These are phyloP conservation scores for Wickerhamomyces bisporus DNA, from an alignment of 805 yeast genomes.

Conservation along the genomic window DNA sequence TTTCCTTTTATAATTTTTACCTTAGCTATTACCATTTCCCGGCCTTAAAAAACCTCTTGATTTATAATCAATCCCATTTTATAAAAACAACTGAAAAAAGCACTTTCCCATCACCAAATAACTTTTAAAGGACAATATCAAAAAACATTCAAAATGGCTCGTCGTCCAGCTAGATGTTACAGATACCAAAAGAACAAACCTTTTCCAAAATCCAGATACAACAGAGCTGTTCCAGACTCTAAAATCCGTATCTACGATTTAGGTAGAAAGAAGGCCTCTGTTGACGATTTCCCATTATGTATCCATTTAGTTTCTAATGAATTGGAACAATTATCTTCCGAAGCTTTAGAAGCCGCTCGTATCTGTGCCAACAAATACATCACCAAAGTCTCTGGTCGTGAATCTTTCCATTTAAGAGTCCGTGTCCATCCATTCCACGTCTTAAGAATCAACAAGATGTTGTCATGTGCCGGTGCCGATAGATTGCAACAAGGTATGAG, in stretches of 20 bases:
- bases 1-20: neutral
- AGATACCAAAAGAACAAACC: conserved; percentile 99
- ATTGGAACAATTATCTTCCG: conserved; percentile 97
- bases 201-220: conserved; percentile 99
- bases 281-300: conserved; percentile 97
- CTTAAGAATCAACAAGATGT: conserved; percentile 99
- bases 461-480: conserved; percentile 99
- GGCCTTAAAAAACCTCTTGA: no score
- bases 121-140: neutral
- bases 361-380: conserved; percentile 99
- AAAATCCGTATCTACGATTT: conserved; percentile 98
- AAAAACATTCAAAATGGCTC: conserved; percentile 78
- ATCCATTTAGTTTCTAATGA: conserved; percentile 99
- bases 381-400: conserved; percentile 97
- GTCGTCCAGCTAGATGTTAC: conserved; percentile 99
- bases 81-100: neutral
- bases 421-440: conserved; percentile 99
- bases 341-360: conserved; percentile 99
- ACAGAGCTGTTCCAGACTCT: conserved; percentile 99
- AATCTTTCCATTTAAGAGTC: conserved; percentile 99
- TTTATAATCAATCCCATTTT: conserved; percentile 3
- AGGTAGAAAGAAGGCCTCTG: conserved; percentile 99
- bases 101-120: neutral
- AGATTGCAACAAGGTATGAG: conserved; percentile 99
- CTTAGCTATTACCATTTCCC: neutral